Conservation (phyloP, 305 asterid species). For the Solanum hybrid region DNA sequence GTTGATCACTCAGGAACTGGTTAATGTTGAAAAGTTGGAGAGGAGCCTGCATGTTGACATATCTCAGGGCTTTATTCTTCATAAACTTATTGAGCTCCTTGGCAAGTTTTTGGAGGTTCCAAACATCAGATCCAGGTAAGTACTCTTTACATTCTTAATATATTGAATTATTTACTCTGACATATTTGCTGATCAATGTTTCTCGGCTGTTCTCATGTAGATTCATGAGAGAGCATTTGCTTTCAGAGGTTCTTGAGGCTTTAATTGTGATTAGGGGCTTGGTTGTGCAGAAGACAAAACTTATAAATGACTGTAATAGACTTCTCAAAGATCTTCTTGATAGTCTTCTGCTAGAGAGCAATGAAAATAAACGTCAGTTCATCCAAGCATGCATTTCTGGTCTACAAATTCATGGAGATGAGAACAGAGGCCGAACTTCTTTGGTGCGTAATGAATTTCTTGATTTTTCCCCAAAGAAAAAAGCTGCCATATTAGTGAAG, state of each 20-base stretch:
- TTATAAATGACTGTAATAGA: constrained; percentile 83
- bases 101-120: constrained; percentile 96
- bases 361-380: constrained; percentile 84
- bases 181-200: not conserved
- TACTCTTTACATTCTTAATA: constrained; percentile 1
- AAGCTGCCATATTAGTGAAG: not conserved
- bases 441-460: constrained; percentile 49
- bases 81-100: constrained; percentile 95
- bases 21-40: constrained; percentile 80
- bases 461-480: not conserved
- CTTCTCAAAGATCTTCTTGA: constrained; percentile 93
- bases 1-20: constrained; percentile 75
- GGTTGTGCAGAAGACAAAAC: constrained; percentile 91
- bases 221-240: constrained; percentile 82
- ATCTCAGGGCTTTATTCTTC: constrained; percentile 98
- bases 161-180: not conserved
- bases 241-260: constrained; percentile 95
- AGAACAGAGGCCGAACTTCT: constrained; percentile 73
- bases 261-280: constrained; percentile 95
- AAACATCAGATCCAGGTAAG: constrained; percentile 86
- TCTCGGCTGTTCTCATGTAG: constrained; percentile 34
- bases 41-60: constrained; percentile 97
- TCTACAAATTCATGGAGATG: constrained; percentile 82
- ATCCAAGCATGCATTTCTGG: constrained; percentile 97
- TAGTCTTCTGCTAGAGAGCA: constrained; percentile 89